Conservation (phyloP, 1,139 yeast species). For the Yamadazyma jaroonii region DNA sequence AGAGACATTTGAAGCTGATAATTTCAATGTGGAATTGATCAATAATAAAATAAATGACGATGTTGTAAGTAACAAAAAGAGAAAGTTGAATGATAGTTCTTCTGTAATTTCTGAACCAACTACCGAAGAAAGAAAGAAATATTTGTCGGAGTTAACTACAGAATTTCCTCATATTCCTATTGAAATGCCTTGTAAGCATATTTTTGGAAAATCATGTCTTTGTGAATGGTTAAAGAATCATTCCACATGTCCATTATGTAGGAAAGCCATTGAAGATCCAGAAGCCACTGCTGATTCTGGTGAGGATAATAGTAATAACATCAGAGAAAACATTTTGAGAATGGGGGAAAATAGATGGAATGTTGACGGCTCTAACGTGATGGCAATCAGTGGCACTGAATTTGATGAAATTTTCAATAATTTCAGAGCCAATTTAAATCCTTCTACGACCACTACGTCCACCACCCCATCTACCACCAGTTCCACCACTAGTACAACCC, state of each 20-base stretch:
- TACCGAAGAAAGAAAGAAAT: slow-evolving; percentile 9
- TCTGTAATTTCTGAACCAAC: neutral
- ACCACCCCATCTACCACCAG: neutral
- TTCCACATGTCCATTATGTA: slow-evolving; percentile 78
- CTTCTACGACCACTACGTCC: neutral
- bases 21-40: neutral
- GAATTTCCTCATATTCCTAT: slow-evolving; percentile 60
- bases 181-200: slow-evolving; percentile 76
- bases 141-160: slow-evolving; percentile 25
- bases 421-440: slow-evolving; percentile 1
- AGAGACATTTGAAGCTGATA: slow-evolving; percentile 39
- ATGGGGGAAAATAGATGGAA: slow-evolving; percentile 8
- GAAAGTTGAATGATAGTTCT: slow-evolving; percentile 10
- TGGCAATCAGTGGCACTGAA: slow-evolving; percentile 6
- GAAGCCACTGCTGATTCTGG: neutral
- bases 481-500: neutral
- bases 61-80: slow-evolving; percentile 1
- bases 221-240: slow-evolving; percentile 71
- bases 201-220: slow-evolving; percentile 73
- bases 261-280: slow-evolving; percentile 46
- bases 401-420: slow-evolving; percentile 8
- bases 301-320: slow-evolving; percentile 3
- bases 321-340: neutral
- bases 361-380: slow-evolving; percentile 6
- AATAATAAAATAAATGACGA: neutral